A percentile compares a stretch with the other conserved stretches of the same genome.
Conservation (phyloP, 2,329 filamentous ascomycete species). For the Decorospora gaudefroyi region DNA sequence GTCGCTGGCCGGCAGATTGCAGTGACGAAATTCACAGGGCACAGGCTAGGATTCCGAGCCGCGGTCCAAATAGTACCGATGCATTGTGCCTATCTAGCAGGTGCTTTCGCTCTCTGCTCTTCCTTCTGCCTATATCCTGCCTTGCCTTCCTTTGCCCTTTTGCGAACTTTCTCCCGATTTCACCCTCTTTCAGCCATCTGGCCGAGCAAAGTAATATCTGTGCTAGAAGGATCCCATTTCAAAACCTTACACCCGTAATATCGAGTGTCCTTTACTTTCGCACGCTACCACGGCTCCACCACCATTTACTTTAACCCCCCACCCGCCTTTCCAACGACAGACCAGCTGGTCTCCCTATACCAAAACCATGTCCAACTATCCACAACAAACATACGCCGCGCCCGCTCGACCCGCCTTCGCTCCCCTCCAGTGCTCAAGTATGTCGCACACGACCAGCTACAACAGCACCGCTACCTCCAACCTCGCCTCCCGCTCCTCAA, state of each 20-base stretch:
- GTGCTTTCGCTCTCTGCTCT: slow-evolving; percentile 4
- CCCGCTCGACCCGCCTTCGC: slow-evolving; percentile 42
- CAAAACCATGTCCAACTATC: slow-evolving; percentile 26
- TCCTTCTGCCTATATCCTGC: slow-evolving; percentile 12
- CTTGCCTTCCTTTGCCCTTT: too few species aligned
- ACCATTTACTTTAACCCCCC: slow-evolving; percentile 25
- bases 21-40: slow-evolving; percentile 28
- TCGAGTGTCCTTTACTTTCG: slow-evolving; percentile 15
- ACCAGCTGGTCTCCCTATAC: neutral
- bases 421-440: slow-evolving; percentile 42
- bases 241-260: too few species aligned
- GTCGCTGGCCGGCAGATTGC: slow-evolving; percentile 30
- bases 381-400: slow-evolving; percentile 26
- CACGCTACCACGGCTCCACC: slow-evolving; percentile 26
- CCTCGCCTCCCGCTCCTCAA: slow-evolving; percentile 42
- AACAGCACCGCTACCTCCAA: slow-evolving; percentile 52
- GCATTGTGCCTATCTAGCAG: slow-evolving; percentile 11
- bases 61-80: slow-evolving; percentile 23
- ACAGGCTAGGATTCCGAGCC: slow-evolving; percentile 22
- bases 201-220: too few species aligned
- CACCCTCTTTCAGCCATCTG: slow-evolving; percentile 14
- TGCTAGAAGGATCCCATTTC: too few species aligned
- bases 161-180: slow-evolving; percentile 10
- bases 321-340: slow-evolving; percentile 6
- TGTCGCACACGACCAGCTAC: slow-evolving; percentile 42